A percentile compares a stretch with the other conserved stretches of the same genome.
These are phyloP conservation scores for Vinca major DNA, from an alignment of 305 asterid species.

Conservation along the genomic window DNA sequence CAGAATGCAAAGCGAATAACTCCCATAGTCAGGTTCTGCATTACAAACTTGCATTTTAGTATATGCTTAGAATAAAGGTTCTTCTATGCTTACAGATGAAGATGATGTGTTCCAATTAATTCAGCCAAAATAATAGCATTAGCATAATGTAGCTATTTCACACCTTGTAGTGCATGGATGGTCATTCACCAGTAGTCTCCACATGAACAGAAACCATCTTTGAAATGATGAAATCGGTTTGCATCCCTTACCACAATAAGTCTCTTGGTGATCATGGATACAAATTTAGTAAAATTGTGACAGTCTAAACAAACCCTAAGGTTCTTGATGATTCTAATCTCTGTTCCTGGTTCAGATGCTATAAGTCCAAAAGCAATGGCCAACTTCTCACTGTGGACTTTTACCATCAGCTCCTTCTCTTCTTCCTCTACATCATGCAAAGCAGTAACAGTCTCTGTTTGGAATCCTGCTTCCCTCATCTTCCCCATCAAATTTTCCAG, in stretches of 20 bases:
- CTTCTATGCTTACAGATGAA: background rate
- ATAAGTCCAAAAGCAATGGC: constrained; percentile 77
- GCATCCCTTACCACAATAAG: constrained; percentile 72
- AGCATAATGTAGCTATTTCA: background rate
- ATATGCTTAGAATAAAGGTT: background rate
- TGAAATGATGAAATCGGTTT: constrained; percentile 72
- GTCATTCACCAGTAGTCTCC: constrained; percentile 58
- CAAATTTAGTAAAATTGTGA: constrained; percentile 65
- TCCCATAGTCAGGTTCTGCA: constrained; percentile 7
- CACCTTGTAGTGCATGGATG: background rate
- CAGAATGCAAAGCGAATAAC: constrained; percentile 4
- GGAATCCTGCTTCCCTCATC: constrained; percentile 70
- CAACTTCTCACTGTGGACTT: constrained; percentile 78
- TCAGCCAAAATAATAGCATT: background rate
- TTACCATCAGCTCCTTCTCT: constrained; percentile 75
- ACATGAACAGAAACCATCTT: constrained; percentile 65
- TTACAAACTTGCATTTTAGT: background rate
- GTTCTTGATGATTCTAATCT: constrained; percentile 73
- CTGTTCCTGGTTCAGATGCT: constrained; percentile 42
- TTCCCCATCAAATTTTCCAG: constrained; percentile 57
- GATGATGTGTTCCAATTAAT: background rate
- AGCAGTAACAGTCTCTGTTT: constrained; percentile 50
- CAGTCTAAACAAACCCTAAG: constrained; percentile 80
- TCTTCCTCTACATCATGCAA: constrained; percentile 87
- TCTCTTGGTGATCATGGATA: constrained; percentile 48